Conservation (phyloP, 2,329 filamentous ascomycete genomes). For the Didymella pinodella region DNA sequence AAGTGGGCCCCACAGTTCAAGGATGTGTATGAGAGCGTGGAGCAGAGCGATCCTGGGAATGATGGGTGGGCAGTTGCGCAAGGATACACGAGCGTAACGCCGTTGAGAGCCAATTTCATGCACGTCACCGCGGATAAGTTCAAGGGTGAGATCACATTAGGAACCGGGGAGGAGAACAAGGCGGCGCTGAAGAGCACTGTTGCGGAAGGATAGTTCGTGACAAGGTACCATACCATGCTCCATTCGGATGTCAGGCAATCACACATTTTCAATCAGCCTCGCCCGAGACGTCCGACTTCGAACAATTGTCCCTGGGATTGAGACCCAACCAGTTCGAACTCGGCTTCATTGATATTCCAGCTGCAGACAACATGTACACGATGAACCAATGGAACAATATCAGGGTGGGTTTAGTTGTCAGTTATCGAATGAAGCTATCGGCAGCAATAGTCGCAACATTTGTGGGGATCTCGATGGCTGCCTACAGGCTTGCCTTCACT, state of each 20-base stretch:
- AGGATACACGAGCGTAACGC: conserved; percentile 88
- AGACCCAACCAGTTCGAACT: too few species aligned
- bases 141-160: conserved; percentile 44
- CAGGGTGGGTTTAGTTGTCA: too few species aligned
- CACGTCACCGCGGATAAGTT: conserved; percentile 55
- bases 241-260: neutral
- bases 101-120: conserved; percentile 91
- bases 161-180: conserved; percentile 3
- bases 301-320: too few species aligned
- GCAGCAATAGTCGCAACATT: too few species aligned
- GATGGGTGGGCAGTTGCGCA: conserved; percentile 94
- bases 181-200: conserved; percentile 4
- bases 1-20: conserved; percentile 90
- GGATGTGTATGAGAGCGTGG: conserved; percentile 88
- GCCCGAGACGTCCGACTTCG: too few species aligned
- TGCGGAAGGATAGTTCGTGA: neutral
- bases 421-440: too few species aligned
- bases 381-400: too few species aligned
- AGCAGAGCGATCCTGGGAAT: conserved; percentile 78
- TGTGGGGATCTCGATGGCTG: too few species aligned
- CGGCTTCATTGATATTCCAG: too few species aligned
- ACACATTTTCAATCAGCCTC: neutral
- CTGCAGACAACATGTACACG: too few species aligned
- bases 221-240: too few species aligned
- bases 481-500: neutral